These are phyloP conservation scores for Pichia gijzeniarum DNA, from an alignment of 805 yeast species.

Conservation along the genomic window DNA sequence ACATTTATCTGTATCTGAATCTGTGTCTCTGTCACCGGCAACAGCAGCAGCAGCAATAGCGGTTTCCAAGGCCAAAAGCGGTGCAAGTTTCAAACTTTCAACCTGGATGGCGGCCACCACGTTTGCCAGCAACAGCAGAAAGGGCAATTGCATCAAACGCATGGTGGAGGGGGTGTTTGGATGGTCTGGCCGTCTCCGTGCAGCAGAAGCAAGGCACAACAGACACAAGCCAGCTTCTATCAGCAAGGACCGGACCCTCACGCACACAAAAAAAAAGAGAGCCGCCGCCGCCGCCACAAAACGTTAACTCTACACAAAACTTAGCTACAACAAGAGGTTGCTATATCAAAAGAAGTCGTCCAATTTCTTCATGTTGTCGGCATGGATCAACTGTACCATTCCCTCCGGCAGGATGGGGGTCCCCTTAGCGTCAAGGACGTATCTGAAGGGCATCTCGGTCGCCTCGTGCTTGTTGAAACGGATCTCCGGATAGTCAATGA, in stretches of 20 bases:
- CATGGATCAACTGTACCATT: slow-evolving; percentile 78
- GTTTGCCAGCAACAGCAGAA: background rate
- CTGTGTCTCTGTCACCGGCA: background rate
- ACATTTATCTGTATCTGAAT: slow-evolving; percentile 40
- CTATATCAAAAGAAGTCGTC: slow-evolving; percentile 55
- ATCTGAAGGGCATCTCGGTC: slow-evolving; percentile 97
- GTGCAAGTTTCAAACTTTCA: background rate
- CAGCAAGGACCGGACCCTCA: too few relatives aligned
- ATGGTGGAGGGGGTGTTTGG: too few relatives aligned
- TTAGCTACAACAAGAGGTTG: too few relatives aligned
- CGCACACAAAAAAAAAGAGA: too few relatives aligned
- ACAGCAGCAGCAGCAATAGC: too few relatives aligned
- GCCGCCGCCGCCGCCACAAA: too few relatives aligned
- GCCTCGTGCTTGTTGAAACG: slow-evolving; percentile 83
- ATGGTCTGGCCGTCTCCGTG: too few relatives aligned
- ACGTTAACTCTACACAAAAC: too few relatives aligned
- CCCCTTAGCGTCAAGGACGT: slow-evolving; percentile 55
- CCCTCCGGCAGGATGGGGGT: slow-evolving; percentile 88
- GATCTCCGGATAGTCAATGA: slow-evolving; percentile 91
- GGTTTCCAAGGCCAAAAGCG: too few relatives aligned
- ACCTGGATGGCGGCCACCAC: background rate
- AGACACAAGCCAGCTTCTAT: too few relatives aligned
- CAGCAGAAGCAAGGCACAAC: too few relatives aligned
- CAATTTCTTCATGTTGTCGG: slow-evolving; percentile 76
- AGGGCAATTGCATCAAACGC: too few relatives aligned